Conservation (phyloP, 208 protist genomes). For the Herpetomonas samuelpessoai region DNA sequence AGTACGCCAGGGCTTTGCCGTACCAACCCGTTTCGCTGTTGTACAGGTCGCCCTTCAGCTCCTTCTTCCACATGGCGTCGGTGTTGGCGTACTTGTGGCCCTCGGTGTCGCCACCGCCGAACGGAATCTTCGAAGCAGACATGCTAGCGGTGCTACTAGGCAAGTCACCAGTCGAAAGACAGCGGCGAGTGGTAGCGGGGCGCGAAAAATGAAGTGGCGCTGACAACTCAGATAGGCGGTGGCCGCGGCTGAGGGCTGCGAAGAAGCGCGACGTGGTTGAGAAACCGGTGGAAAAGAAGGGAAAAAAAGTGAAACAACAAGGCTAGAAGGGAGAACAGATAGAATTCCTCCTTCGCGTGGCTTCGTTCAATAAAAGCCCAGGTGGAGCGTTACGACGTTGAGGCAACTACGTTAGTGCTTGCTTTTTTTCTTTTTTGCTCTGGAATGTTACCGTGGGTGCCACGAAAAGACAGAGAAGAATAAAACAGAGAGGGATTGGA, state of each 20-base stretch:
- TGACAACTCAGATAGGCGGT: too few relatives aligned
- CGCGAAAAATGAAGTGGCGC: too few relatives aligned
- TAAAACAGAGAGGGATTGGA: conserved; percentile 7
- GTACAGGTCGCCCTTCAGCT: conserved; percentile 75
- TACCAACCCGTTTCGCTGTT: conserved; percentile 80
- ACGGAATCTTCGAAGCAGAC: conserved; percentile 12
- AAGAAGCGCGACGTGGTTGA: too few relatives aligned
- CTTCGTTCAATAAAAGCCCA: too few relatives aligned
- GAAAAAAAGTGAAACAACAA: background rate
- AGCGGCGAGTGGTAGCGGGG: too few relatives aligned
- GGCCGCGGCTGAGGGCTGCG: too few relatives aligned
- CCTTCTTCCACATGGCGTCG: conserved; percentile 69
- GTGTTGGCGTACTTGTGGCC: conserved; percentile 49
- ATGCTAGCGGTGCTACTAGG: too few relatives aligned
- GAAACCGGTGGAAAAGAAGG: too few relatives aligned
- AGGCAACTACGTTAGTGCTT: conserved; percentile 1
- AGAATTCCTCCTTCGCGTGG: too few relatives aligned
- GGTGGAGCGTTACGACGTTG: background rate
- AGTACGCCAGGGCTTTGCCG: conserved; percentile 87
- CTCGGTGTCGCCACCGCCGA: conserved; percentile 63
- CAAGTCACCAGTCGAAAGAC: too few relatives aligned
- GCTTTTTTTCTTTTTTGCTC: conserved; percentile 9
- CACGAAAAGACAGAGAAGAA: conserved; percentile 14
- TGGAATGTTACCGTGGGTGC: conserved; percentile 3
- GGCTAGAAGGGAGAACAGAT: conserved; percentile 4